These are phyloP conservation scores for Lentinula lateritia DNA, from an alignment of 768 basidiomycete species.

Conservation along the genomic window DNA sequence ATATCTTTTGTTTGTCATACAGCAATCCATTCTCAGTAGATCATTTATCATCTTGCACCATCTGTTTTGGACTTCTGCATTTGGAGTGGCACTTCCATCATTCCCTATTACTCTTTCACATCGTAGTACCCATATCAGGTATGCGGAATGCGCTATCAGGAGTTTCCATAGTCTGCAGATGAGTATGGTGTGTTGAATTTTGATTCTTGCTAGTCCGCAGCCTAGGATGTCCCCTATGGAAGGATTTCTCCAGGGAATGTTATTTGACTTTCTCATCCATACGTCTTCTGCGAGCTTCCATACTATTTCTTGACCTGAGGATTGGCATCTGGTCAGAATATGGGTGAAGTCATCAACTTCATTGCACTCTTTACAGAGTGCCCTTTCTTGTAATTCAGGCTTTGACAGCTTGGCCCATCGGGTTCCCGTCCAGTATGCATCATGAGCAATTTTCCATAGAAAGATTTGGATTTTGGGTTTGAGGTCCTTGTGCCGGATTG, in stretches of 20 bases:
- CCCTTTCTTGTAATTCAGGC: background rate
- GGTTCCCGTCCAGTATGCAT: slow-evolving; percentile 12
- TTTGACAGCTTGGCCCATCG: slow-evolving; percentile 10
- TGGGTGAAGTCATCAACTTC: slow-evolving; percentile 21
- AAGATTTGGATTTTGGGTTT: background rate
- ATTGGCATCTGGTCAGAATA: slow-evolving; percentile 19
- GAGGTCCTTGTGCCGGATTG: slow-evolving; percentile 3
- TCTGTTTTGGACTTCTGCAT: slow-evolving; percentile 5
- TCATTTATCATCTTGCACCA: slow-evolving; percentile 15
- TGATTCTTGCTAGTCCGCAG: slow-evolving; percentile 4
- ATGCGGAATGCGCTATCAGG: slow-evolving; percentile 20
- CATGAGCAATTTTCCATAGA: slow-evolving; percentile 15
- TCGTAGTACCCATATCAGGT: slow-evolving; percentile 25
- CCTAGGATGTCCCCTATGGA: slow-evolving; percentile 16
- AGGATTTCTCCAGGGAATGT: background rate
- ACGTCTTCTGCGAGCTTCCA: slow-evolving; percentile 16
- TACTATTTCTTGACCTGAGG: slow-evolving; percentile 13
- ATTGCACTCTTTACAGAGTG: slow-evolving; percentile 11
- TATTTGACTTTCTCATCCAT: slow-evolving; percentile 11
- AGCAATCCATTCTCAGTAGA: slow-evolving; percentile 12
- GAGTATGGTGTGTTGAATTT: too few species aligned
- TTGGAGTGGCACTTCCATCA: background rate
- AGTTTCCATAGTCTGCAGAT: slow-evolving; percentile 20
- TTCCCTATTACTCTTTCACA: slow-evolving; percentile 18
- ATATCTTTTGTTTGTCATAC: slow-evolving; percentile 8